phyloP scores from a whole-genome alignment of 768 basidiomycete species.

The Floccularia luteovirens region DNA sequence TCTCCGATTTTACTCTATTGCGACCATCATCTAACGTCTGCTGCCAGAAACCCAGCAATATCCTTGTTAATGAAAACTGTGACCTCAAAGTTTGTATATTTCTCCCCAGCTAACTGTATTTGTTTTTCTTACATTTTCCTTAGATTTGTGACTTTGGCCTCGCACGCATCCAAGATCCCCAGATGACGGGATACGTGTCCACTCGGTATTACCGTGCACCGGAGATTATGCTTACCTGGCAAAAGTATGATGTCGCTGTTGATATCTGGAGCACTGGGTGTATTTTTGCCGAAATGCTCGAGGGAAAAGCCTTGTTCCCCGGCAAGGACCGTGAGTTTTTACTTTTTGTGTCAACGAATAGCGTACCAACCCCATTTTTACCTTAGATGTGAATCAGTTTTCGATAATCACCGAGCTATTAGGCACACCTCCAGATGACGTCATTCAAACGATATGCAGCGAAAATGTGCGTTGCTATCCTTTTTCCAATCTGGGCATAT shows the following conservation, averaged over 20 bases:
- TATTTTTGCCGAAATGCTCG: slow-evolving; percentile 99
- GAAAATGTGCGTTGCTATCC: slow-evolving; percentile 69
- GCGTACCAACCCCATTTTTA: slow-evolving; percentile 8
- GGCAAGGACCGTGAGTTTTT: slow-evolving; percentile 92
- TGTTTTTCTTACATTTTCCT: slow-evolving; percentile 6
- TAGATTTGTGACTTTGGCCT: slow-evolving; percentile 99
- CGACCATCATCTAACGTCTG: slow-evolving; percentile 4
- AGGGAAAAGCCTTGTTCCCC: slow-evolving; percentile 97
- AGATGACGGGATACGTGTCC: slow-evolving; percentile 99
- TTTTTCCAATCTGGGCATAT: slow-evolving; percentile 7
- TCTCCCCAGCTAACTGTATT: neutral
- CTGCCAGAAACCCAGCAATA: slow-evolving; percentile 93
- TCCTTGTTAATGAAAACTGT: slow-evolving; percentile 99
- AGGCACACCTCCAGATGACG: slow-evolving; percentile 99
- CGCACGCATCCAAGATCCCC: slow-evolving; percentile 97
- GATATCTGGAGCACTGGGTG: slow-evolving; percentile 99
- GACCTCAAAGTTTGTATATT: slow-evolving; percentile 80
- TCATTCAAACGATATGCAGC: slow-evolving; percentile 96
- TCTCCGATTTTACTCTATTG: neutral
- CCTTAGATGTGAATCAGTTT: slow-evolving; percentile 97
- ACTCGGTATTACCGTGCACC: slow-evolving; percentile 98
- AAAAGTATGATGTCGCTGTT: slow-evolving; percentile 99
- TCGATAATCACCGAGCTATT: slow-evolving; percentile 98
- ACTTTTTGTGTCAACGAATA: neutral
- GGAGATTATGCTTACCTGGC: slow-evolving; percentile 99